A percentile compares a stretch with the other conserved stretches of the same genome.
Conservation (phyloP, 2,329 filamentous ascomycete genomes). For the Paraphaeosphaeria sporulosa region DNA sequence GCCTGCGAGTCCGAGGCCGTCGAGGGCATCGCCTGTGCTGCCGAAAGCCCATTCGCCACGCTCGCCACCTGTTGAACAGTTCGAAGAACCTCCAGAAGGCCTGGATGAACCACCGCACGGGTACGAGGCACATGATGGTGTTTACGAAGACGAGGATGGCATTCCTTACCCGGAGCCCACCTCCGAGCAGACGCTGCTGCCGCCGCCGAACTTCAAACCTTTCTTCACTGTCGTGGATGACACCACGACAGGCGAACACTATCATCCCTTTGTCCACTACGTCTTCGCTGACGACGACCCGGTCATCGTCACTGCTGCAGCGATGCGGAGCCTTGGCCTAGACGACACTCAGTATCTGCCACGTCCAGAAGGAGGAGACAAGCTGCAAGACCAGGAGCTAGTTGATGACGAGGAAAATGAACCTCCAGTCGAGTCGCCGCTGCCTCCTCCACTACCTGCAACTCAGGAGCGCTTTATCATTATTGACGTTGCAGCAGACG, state of each 20-base stretch:
- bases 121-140: conserved; percentile 30
- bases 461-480: conserved; percentile 65
- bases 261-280: conserved; percentile 89
- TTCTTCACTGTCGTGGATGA: conserved; percentile 90
- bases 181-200: conserved; percentile 46
- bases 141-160: conserved; percentile 35
- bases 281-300: conserved; percentile 92
- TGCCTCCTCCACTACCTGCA: conserved; percentile 57
- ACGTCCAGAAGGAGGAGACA: conserved; percentile 31
- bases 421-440: conserved; percentile 45
- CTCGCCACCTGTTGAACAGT: conserved; percentile 31
- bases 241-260: conserved; percentile 72
- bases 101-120: conserved; percentile 28
- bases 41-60: conserved; percentile 33
- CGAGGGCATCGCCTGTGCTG: conserved; percentile 26
- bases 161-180: conserved; percentile 44
- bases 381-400: conserved; percentile 23
- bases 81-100: conserved; percentile 30
- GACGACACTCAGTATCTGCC: conserved; percentile 51
- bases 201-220: conserved; percentile 70
- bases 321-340: conserved; percentile 62
- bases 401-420: conserved; percentile 36
- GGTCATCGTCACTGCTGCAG: conserved; percentile 74
- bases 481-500: conserved; percentile 59
- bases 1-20: conserved; percentile 34